Base-by-base conservation (phyloP, 495 filamentous ascomycete species). In the Rusavskia elegans region DNA sequence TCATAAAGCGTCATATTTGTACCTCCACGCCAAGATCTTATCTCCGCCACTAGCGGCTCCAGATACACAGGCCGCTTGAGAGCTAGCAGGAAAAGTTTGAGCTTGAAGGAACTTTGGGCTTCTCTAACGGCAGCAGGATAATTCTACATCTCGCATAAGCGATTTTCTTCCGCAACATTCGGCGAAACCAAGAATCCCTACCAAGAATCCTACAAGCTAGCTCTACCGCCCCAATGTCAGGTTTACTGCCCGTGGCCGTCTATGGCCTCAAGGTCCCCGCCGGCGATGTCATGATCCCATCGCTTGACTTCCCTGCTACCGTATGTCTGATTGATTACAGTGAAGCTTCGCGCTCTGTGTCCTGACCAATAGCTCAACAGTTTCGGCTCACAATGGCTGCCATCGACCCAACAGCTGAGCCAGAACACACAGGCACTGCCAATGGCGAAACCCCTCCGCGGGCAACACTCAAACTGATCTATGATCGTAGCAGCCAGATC, bases 321-420 rank as follows among this genome's bases (percentile, higher is more conserved):
- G 89, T 95, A 68, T 72, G 88, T 83, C 25, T 44, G 39, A 39
- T 35, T 35, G 32, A 35, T 27, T 19, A 39, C 37, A 14, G 37
- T 3, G 37, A 39, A 19, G 13, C n/a, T 45, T 23, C 10, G 10
- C 41, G 16, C 41, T 45, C 21, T 20, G 41, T 11, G 41, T 45
- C 3, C 11, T 35, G 25, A 14, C 30, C 30, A 5, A 52, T 27
- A 5, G n/a, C 27, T n/a, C 25, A 32, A 14, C 59, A 95, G 89
- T 88, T 95, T 71, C 89, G 86, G 60, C 83, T 99, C 58, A 96
- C 87, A 61, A 99, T 99, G 92, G 92, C 93, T 60, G 92, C 92
- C 59, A 82, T 99, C 60, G 89, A 99, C 65, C 92, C 92, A 35
- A 84, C 79, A 60, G 84, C 85, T 55, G 73, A 70, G 45, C 80